Evolutionary conservation across 1,139 yeast species (phyloP).

Genomic region (Geotrichum carabidarum): DNA sequence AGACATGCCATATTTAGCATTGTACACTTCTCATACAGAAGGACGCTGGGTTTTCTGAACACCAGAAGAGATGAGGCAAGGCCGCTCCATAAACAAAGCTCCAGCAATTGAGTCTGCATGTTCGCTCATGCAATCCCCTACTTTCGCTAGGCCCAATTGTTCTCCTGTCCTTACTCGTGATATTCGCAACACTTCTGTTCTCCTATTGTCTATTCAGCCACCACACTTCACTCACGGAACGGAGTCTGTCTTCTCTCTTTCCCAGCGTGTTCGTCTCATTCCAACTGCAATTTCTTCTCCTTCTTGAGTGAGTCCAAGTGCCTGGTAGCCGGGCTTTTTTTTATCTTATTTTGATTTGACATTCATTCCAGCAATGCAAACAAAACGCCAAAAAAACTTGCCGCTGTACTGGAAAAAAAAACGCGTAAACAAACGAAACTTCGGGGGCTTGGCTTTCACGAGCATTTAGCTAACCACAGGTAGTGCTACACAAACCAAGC

Average conservation of each 20-base stretch:
- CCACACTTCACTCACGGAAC: background rate
- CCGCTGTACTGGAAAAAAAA: slow-evolving; percentile 6
- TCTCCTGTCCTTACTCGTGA: background rate
- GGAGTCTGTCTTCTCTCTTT: background rate
- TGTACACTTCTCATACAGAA: slow-evolving; percentile 8
- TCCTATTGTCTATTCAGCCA: background rate
- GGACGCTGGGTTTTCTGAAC: slow-evolving; percentile 1
- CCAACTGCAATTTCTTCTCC: background rate
- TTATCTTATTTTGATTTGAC: background rate
- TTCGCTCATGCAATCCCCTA: background rate
- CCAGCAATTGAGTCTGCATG: slow-evolving; percentile 5
- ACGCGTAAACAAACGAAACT: background rate
- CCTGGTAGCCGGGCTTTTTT: slow-evolving; percentile 8
- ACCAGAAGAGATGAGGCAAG: background rate
- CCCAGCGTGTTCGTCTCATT: background rate
- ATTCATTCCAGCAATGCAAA: background rate
- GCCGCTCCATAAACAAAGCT: background rate
- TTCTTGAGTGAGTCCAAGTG: slow-evolving; percentile 6
- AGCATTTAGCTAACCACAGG: slow-evolving; percentile 5
- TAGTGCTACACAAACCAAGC: background rate
- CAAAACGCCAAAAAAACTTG: slow-evolving; percentile 7
- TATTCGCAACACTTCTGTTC: background rate
- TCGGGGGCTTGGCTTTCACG: background rate
- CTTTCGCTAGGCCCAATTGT: background rate
- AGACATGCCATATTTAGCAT: slow-evolving; percentile 8